Conservation (phyloP, 148 eudicot genomes). For the Diospyros lotus region DNA sequence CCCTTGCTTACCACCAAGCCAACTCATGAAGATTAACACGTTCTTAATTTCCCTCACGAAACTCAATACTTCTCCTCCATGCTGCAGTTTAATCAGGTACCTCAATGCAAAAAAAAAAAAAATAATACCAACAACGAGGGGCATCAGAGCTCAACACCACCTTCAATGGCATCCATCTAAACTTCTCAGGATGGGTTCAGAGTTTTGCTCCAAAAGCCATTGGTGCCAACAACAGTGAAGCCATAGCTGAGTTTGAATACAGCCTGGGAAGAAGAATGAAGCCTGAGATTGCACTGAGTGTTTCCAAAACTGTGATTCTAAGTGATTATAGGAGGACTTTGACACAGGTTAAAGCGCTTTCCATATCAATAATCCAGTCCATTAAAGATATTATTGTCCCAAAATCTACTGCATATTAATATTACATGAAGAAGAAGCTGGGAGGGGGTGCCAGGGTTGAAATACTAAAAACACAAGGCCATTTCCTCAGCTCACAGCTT, state of each 20-base stretch:
- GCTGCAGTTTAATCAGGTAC: no score
- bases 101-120: conserved; percentile 5
- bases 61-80: no score
- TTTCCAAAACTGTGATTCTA: conserved; percentile 21
- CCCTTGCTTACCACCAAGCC: no score
- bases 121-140: conserved; percentile 17
- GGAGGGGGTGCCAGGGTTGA: conserved; percentile 21
- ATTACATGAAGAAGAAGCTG: conserved; percentile 20
- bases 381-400: conserved; percentile 26
- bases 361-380: conserved; percentile 21
- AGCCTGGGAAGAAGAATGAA: conserved; percentile 24
- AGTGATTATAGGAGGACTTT: conserved; percentile 21
- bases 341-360: conserved; percentile 15
- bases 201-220: conserved; percentile 21
- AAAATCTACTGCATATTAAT: conserved; percentile 15
- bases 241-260: conserved; percentile 18
- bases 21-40: no score
- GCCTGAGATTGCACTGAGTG: conserved; percentile 14
- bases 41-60: no score
- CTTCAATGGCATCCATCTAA: conserved; percentile 16
- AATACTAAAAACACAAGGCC: conserved; percentile 25
- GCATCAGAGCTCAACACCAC: conserved; percentile 10
- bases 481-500: conserved; percentile 30
- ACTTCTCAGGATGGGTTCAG: conserved; percentile 23
- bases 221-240: conserved; percentile 15